These are phyloP conservation scores for Daldinia grandis DNA, from an alignment of 495 filamentous ascomycete species.

Conservation along the genomic window DNA sequence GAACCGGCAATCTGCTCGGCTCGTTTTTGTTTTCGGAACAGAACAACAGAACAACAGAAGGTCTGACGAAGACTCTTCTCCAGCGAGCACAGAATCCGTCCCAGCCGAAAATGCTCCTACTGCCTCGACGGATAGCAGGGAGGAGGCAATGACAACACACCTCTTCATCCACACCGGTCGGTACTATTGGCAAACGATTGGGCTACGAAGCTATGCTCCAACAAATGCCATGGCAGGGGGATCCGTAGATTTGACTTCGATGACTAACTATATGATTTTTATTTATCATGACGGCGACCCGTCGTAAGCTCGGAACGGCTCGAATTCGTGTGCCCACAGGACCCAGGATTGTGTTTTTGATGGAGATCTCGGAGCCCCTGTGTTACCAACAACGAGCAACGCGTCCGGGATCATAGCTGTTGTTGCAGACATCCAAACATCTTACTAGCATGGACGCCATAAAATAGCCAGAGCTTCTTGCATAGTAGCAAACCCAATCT, in stretches of 20 bases:
- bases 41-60: conserved; percentile 5
- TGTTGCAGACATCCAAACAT: not conserved
- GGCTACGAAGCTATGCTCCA: conserved; percentile 10
- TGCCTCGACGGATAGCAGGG: conserved; percentile 3
- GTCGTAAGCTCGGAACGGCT: conserved; percentile 32
- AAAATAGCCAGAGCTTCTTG: conserved; percentile 10
- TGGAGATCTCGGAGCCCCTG: conserved; percentile 19
- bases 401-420: conserved; percentile 29
- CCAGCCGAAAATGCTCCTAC: conserved; percentile 7
- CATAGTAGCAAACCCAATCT: conserved; percentile 30
- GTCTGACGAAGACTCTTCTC: conserved; percentile 9
- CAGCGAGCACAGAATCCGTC: not conserved
- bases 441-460: conserved; percentile 1
- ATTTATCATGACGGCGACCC: conserved; percentile 26
- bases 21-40: too few species aligned
- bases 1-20: not conserved
- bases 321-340: conserved; percentile 30
- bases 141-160: conserved; percentile 7
- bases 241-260: conserved; percentile 19
- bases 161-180: conserved; percentile 11
- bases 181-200: conserved; percentile 18
- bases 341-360: conserved; percentile 30
- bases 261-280: conserved; percentile 5
- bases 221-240: conserved; percentile 12
- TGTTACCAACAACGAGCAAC: conserved; percentile 21